phyloP scores from a whole-genome alignment of 2,329 filamentous ascomycete species.

The Cadophora sp. region DNA sequence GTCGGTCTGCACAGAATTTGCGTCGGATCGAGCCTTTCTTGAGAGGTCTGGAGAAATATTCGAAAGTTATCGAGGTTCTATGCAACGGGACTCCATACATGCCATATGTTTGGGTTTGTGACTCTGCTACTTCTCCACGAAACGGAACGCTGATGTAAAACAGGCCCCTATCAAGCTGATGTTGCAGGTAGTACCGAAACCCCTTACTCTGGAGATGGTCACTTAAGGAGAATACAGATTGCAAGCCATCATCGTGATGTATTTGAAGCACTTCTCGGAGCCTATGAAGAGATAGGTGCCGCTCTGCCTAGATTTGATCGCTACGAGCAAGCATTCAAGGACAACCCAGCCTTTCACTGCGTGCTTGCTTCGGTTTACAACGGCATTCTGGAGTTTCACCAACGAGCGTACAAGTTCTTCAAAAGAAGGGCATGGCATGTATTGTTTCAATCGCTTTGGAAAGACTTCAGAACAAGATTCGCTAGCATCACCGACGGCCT shows the following conservation, averaged over 20 bases:
- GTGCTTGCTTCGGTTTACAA: no score
- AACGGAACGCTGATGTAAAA: background rate
- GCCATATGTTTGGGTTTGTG: conserved; percentile 53
- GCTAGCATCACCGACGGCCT: conserved; percentile 13
- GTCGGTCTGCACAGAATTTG: conserved; percentile 52
- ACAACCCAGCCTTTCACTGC: no score
- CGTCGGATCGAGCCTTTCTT: conserved; percentile 52
- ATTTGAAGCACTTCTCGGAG: conserved; percentile 52
- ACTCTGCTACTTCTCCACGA: no score
- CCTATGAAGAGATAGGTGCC: conserved; percentile 50
- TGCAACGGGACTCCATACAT: conserved; percentile 56
- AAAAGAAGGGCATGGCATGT: no score
- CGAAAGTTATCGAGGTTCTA: conserved; percentile 50
- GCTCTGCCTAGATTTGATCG: conserved; percentile 43
- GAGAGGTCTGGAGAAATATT: conserved; percentile 50
- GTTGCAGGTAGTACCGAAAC: conserved; percentile 37
- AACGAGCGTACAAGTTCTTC: no score
- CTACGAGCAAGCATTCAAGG: no score
- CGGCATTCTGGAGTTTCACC: no score
- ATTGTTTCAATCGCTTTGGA: no score
- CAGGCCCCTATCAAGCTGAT: conserved; percentile 51
- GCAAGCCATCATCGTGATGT: conserved; percentile 41
- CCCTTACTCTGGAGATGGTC: background rate
- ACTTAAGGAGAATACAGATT: conserved; percentile 18
- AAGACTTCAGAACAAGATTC: no score